These are phyloP conservation scores for Orbilia blumenaviensis DNA, from an alignment of 2,329 filamentous ascomycete genomes.

Conservation along the genomic window DNA sequence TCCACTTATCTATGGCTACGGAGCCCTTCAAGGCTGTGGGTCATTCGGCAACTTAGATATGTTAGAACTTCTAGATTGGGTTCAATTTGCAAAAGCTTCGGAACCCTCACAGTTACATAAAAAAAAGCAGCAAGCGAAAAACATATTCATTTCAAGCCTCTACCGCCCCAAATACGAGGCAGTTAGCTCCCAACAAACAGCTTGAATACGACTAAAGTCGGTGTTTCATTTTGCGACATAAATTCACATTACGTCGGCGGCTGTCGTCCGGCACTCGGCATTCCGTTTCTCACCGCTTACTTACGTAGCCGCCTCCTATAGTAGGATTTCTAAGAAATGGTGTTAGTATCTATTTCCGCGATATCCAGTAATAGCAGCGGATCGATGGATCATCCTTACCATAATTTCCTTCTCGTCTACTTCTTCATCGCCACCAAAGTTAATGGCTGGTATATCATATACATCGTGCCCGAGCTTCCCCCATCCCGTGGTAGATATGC, in stretches of 20 bases:
- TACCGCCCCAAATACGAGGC: background rate
- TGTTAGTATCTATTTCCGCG: background rate
- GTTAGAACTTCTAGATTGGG: too few species aligned
- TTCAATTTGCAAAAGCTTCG: too few species aligned
- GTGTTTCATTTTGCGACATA: background rate
- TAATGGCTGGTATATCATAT: background rate
- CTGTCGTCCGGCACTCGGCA: constrained; percentile 7
- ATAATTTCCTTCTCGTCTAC: background rate
- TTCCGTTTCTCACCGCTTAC: constrained; percentile 16
- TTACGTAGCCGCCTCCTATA: constrained; percentile 23
- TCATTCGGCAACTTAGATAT: too few species aligned
- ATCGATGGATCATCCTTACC: background rate
- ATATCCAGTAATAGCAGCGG: background rate
- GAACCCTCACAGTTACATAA: too few species aligned
- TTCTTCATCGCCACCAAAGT: background rate
- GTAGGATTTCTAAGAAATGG: constrained; percentile 11
- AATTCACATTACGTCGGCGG: constrained; percentile 7
- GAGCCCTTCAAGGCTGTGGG: too few species aligned
- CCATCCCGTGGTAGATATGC: background rate
- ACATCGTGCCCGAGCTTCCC: background rate
- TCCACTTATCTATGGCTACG: too few species aligned
- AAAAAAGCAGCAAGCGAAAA: too few species aligned
- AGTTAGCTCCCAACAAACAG: background rate
- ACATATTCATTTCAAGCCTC: too few species aligned
- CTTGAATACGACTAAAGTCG: background rate